These are phyloP conservation scores for Trichaptum fuscoviolaceum DNA, from an alignment of 768 basidiomycete genomes.

Conservation along the genomic window DNA sequence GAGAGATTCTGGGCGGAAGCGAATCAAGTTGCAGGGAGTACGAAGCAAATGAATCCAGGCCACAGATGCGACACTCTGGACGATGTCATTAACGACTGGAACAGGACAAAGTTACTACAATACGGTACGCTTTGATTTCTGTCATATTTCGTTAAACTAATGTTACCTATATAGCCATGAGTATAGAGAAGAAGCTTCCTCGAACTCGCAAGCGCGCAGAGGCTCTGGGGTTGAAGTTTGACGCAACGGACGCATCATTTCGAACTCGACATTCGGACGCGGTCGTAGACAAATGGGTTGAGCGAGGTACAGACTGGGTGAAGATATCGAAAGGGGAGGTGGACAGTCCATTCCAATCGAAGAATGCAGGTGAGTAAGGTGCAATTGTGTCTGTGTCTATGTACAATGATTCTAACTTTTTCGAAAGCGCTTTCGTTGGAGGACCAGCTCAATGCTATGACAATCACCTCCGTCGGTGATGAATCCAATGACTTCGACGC, in stretches of 20 bases:
- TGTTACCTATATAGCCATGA: not conserved
- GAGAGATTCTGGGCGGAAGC: constrained; percentile 17
- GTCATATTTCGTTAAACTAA: not conserved
- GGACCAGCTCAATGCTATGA: not conserved
- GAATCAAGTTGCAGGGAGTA: constrained; percentile 14
- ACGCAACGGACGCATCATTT: not conserved
- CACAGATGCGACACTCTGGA: constrained; percentile 15
- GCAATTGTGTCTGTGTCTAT: not conserved
- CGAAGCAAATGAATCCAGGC: constrained; percentile 18
- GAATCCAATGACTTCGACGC: not conserved
- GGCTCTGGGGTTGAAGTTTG: not conserved
- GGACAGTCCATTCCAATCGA: not conserved
- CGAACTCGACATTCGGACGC: not conserved
- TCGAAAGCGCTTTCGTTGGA: not conserved
- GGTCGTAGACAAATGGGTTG: not conserved
- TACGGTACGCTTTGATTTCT: constrained; percentile 5
- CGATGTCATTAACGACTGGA: constrained; percentile 15
- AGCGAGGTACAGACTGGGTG: not conserved
- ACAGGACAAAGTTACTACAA: constrained; percentile 10
- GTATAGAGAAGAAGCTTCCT: not conserved
- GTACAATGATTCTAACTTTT: not conserved
- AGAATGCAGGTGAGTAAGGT: not conserved
- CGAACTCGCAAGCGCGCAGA: not conserved
- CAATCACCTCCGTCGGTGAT: not conserved
- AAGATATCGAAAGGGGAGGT: not conserved